Evolutionary conservation across 345 rosid species (phyloP), one percentile per base, ranked within the genome.

Genomic region (Alliaria petiolata): DNA sequence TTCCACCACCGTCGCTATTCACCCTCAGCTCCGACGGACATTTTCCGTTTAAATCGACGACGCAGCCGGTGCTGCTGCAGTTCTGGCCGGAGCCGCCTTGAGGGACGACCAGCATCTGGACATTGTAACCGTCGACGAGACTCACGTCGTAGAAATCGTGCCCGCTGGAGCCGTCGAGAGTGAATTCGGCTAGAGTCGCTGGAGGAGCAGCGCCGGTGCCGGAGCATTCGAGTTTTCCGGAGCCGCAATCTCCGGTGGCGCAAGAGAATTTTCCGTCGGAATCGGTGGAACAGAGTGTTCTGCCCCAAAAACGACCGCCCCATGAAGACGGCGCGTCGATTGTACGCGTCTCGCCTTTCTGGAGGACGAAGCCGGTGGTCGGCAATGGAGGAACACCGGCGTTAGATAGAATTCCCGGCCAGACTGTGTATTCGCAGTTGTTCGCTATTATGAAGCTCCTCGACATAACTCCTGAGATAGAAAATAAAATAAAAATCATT

Each of bases 231-330:
- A 87, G 22, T 72, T 81, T 83, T 4, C 84, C 83, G n/a, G 95
- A 84, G 60, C 98, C 92, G 74, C 97, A 93, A 69, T 93, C 98
- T 4, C 82, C 98, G 12, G 98, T 93, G 3, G 62, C 30, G 73
- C 98, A 93, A 3, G 95, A 74, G 77, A 90, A 85, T 66, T 84
- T 82, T 0, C 93, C 87, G 10, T 80, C 12, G 72, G 95, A 62
- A 74, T 85, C 95, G 11, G 78, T 55, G 16, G 87, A 33, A 74
- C 98, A 92, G 65, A 52, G 79, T 14, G 96, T 92, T 1, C 98
- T 82, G 11, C 85, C 97, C 98, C 98, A 92, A 72, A 92, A 74
- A 8, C 97, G 92, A 71, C 98, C 98, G 1, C 89, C 92, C 98
- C 98, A 92, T 10, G 88, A 79, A 1, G 93, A n/a, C 4, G 98